These are phyloP conservation scores for Verticillium klebahnii DNA, from an alignment of 2,329 filamentous ascomycete species.

Conservation along the genomic window DNA sequence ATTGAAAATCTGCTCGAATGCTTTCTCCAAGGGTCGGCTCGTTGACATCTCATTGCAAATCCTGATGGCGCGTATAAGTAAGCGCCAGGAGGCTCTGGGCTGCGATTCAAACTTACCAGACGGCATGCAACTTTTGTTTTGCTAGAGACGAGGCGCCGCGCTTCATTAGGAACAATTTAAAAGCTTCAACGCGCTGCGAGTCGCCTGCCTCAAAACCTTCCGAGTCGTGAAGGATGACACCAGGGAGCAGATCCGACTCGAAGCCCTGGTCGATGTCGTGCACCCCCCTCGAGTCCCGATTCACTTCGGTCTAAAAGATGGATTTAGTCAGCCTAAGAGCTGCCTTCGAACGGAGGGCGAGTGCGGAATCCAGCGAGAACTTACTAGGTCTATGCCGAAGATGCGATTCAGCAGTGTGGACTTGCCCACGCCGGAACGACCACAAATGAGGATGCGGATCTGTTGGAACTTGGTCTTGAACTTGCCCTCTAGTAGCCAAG, in stretches of 20 bases:
- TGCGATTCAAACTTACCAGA: conserved; percentile 14
- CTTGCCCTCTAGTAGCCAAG: background rate
- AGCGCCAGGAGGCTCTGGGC: background rate
- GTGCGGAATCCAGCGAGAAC: background rate
- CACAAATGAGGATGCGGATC: conserved; percentile 18
- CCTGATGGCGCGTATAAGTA: conserved; percentile 6
- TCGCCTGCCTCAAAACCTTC: conserved; percentile 20
- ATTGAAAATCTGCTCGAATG: conserved; percentile 18
- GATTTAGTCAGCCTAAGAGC: background rate
- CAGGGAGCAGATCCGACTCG: conserved; percentile 19
- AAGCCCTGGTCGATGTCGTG: conserved; percentile 22
- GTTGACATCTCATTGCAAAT: conserved; percentile 18
- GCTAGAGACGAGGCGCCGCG: conserved; percentile 9
- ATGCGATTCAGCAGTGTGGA: conserved; percentile 21
- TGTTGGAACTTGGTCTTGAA: background rate
- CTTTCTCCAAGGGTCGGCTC: conserved; percentile 18
- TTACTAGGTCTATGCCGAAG: conserved; percentile 16
- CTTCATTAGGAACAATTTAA: conserved; percentile 19
- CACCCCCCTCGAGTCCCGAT: conserved; percentile 16
- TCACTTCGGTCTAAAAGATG: conserved; percentile 15
- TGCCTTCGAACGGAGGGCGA: background rate
- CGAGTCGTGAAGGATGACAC: conserved; percentile 22
- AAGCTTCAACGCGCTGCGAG: conserved; percentile 15
- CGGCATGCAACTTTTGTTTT: conserved; percentile 17
- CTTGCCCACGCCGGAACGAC: conserved; percentile 21